These are phyloP conservation scores for Spizellomyces punctatus DNA, from an alignment of 192 early-diverging fungal genomes.

Conservation along the genomic window DNA sequence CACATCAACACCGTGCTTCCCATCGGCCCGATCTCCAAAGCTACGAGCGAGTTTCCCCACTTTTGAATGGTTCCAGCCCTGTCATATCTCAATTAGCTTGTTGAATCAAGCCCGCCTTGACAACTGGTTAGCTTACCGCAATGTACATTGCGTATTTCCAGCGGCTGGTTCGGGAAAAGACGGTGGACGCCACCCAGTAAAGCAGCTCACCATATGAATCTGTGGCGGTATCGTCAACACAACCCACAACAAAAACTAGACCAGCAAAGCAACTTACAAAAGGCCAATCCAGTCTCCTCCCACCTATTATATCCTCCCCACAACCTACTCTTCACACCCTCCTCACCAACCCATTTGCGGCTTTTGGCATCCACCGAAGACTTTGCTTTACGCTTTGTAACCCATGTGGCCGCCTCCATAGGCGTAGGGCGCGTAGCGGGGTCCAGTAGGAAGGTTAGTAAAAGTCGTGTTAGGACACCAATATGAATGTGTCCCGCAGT, in stretches of 20 bases:
- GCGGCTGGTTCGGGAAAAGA: no score
- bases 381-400: not conserved
- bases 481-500: slow-evolving; percentile 28
- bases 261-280: slow-evolving; percentile 13
- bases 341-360: not conserved
- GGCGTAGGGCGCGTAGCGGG: slow-evolving; percentile 14
- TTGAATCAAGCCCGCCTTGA: no score
- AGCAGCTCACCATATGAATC: slow-evolving; percentile 26
- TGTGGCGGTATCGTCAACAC: not conserved
- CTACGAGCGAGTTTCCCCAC: no score
- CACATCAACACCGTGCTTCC: no score
- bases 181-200: slow-evolving; percentile 7
- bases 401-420: slow-evolving; percentile 16
- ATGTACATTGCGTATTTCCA: no score
- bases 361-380: not conserved
- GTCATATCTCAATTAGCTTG: no score
- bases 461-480: slow-evolving; percentile 21
- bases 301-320: slow-evolving; percentile 24
- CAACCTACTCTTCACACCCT: not conserved
- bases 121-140: no score
- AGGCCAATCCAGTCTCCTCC: slow-evolving; percentile 6
- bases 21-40: no score
- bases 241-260: not conserved
- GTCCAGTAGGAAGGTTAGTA: slow-evolving; percentile 26
- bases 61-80: no score